phyloP scores from a whole-genome alignment of 495 filamentous ascomycete genomes.

The Penicillium canariense region DNA sequence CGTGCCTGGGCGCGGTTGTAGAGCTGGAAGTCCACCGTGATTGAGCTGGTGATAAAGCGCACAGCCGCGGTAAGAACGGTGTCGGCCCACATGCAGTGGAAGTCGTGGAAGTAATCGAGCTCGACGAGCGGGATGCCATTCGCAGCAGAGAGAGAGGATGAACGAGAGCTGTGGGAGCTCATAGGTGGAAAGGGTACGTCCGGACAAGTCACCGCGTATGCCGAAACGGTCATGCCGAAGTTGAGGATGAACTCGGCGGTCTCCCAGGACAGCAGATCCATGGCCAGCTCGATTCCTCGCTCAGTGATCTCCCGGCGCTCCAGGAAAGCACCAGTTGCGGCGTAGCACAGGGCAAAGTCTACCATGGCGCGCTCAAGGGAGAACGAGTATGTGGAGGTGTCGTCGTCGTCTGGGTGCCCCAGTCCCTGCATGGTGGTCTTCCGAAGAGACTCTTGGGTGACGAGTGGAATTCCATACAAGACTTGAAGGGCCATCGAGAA shows the following conservation, averaged over 20 bases:
- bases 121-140: neutral
- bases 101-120: conserved; percentile 10
- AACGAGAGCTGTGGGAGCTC: neutral
- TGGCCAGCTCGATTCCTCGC: conserved; percentile 26
- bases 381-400: conserved; percentile 1
- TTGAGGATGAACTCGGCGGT: conserved; percentile 30
- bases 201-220: conserved; percentile 16
- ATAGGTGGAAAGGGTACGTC: neutral
- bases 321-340: conserved; percentile 30
- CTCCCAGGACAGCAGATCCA: conserved; percentile 25
- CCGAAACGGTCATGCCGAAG: conserved; percentile 20
- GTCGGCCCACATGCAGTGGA: conserved; percentile 17
- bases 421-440: neutral
- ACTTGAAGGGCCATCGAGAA: conserved; percentile 29
- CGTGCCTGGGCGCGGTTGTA: conserved; percentile 20
- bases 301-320: conserved; percentile 17
- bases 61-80: conserved; percentile 16
- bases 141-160: neutral
- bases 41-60: conserved; percentile 18
- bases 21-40: conserved; percentile 20
- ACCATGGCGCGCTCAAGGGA: conserved; percentile 19
- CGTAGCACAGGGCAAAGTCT: conserved; percentile 34
- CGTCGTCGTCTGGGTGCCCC: neutral
- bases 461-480: conserved; percentile 19
- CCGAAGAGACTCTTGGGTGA: neutral